Conservation (phyloP, 2,329 filamentous ascomycete genomes). For the Diaporthe eres region DNA sequence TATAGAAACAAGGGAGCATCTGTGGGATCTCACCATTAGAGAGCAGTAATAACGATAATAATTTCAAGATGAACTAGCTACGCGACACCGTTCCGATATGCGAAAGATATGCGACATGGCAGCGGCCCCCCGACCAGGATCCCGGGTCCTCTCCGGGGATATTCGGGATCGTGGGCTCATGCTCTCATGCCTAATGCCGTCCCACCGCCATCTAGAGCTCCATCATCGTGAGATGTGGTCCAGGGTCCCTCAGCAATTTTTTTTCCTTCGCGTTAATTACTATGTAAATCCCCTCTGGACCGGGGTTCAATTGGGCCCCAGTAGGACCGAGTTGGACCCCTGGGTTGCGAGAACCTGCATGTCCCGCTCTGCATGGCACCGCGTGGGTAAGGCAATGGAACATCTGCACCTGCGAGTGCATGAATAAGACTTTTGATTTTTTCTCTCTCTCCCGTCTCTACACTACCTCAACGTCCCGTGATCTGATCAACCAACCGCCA, state of each 20-base stretch:
- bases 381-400: not conserved
- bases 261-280: not conserved
- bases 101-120: not conserved
- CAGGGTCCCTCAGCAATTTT: not conserved
- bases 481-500: not conserved
- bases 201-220: conserved; percentile 19
- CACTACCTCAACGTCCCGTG: not conserved
- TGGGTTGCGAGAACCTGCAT: conserved; percentile 12
- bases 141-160: conserved; percentile 27
- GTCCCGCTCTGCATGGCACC: conserved; percentile 7
- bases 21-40: not conserved
- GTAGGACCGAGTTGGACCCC: conserved; percentile 27
- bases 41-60: not conserved
- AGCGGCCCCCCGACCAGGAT: conserved; percentile 7
- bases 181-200: not conserved
- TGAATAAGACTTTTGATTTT: conserved; percentile 10
- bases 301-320: conserved; percentile 12
- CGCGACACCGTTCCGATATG: not conserved
- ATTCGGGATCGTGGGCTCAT: conserved; percentile 33
- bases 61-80: not conserved
- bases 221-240: conserved; percentile 27
- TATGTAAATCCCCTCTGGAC: not conserved
- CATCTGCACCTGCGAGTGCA: conserved; percentile 1
- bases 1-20: not conserved
- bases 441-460: not conserved